Evolutionary conservation across 139 green algal species (phyloP), one percentile per base, ranked within the genome.

Genomic region (Ettlia oleoabundans): DNA sequence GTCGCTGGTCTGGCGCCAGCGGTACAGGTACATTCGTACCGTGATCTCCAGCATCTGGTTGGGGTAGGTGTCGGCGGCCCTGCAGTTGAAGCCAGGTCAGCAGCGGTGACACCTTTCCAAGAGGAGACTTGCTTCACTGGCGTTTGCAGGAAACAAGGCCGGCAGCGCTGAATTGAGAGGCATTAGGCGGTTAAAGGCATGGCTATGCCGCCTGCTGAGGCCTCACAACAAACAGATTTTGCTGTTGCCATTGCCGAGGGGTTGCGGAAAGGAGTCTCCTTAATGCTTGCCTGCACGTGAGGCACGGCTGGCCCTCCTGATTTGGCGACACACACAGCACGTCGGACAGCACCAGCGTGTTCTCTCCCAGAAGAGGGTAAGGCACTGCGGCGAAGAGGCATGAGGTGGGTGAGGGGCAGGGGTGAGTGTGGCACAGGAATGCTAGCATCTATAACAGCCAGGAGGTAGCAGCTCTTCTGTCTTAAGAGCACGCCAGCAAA

Each of bases 271-370:
- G n/a, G n/a, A 24, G 47, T 15, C 47, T 58, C 13, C 47, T 58
- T 58, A 10, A 10, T 58, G 26, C 70, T 52, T 37, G 28, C 74
- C 74, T 81, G 58, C 77, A 83, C 30, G 61, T 76, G 38, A 89
- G 81, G 69, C 40, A 58, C 22, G 83, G 43, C 52, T 24, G 9
- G 38, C 85, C 85, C 8, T 67, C 24, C 63, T 70, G 41, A 30
- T 82, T 78, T 53, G 64, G 81, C 4, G 21, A 28, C 32, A 89
- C 24, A 64, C 61, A 79, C 58, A 87, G 38, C 37, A 88, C 76
- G 61, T 94, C 90, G 10, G 78, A 88, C 55, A 97, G 80, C 52
- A 91, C 87, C 63, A 97, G 85, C 3, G 93, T 97, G 90, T 97
- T 97, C n/a, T 95, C 90, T 1, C 82, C 77, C 71, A 95, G 85